Conservation (phyloP, 148 eudicot species). For the Rhododendron kiyosumense region DNA sequence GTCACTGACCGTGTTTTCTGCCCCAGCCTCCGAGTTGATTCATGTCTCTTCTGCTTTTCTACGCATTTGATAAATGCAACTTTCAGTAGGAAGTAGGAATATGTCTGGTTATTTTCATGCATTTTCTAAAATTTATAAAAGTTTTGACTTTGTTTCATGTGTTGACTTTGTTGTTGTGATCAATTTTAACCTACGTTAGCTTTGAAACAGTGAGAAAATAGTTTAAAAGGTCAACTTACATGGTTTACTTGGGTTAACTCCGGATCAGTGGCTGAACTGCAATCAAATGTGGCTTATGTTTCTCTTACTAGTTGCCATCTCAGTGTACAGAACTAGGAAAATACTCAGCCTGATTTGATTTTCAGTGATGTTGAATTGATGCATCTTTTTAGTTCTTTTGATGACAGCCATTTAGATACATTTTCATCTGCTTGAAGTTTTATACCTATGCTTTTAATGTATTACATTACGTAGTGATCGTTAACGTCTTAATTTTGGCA, state of each 20-base stretch:
- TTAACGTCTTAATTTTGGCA: slow-evolving; percentile 15
- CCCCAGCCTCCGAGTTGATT: background rate
- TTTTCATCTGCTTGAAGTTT: background rate
- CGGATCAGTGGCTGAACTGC: background rate
- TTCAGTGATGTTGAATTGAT: background rate
- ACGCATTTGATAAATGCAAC: background rate
- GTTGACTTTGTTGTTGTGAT: background rate
- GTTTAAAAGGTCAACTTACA: background rate
- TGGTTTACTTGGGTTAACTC: background rate
- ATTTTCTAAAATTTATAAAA: background rate
- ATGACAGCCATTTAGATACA: background rate
- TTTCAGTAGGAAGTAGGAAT: background rate
- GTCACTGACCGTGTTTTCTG: background rate
- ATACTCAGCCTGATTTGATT: background rate
- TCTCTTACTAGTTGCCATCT: background rate
- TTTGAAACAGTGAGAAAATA: background rate
- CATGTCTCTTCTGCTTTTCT: background rate
- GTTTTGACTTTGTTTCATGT: background rate
- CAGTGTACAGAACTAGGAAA: background rate
- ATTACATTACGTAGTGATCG: background rate
- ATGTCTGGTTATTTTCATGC: background rate
- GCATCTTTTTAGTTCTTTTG: background rate
- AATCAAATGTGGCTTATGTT: background rate
- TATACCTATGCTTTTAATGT: background rate
- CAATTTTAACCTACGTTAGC: background rate